These are phyloP conservation scores for Cyclotella baltica DNA, from an alignment of 108 stramenopile species.

Conservation along the genomic window DNA sequence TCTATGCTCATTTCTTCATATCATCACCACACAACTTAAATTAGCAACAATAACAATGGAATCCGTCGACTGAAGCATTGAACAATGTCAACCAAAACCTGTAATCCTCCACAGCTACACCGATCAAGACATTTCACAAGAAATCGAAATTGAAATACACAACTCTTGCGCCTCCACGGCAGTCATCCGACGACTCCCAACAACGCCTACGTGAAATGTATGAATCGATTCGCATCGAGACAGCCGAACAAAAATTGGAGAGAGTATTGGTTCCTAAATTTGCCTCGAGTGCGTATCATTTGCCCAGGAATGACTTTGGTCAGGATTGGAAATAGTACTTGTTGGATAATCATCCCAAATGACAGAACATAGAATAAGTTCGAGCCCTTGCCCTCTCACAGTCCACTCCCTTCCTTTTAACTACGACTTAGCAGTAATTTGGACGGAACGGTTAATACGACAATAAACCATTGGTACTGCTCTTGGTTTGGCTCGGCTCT, in stretches of 20 bases:
- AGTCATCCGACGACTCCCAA: slow-evolving; percentile 11
- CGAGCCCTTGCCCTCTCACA: no score
- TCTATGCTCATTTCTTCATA: no score
- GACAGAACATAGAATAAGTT: no score
- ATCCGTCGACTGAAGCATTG: no score
- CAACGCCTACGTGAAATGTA: background rate
- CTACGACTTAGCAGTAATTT: no score
- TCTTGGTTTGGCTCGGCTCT: no score
- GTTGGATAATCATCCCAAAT: slow-evolving; percentile 41
- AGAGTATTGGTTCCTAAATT: slow-evolving; percentile 18
- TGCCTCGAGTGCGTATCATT: slow-evolving; percentile 27
- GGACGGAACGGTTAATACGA: no score
- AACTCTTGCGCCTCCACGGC: slow-evolving; percentile 12
- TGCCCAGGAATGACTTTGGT: slow-evolving; percentile 21
- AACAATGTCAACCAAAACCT: background rate
- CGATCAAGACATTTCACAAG: background rate
- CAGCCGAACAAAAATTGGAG: background rate
- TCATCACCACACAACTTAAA: no score
- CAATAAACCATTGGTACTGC: no score
- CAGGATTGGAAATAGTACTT: slow-evolving; percentile 37
- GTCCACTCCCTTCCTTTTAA: no score
- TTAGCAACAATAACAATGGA: no score
- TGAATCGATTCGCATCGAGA: slow-evolving; percentile 3
- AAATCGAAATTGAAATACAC: background rate
- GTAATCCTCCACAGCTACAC: slow-evolving; percentile 1